A percentile compares a stretch with the other conserved stretches of the same genome.
Evolutionary conservation across 164 flowering plant genomes (phyloP).

Genomic region (Annona squamosa): DNA sequence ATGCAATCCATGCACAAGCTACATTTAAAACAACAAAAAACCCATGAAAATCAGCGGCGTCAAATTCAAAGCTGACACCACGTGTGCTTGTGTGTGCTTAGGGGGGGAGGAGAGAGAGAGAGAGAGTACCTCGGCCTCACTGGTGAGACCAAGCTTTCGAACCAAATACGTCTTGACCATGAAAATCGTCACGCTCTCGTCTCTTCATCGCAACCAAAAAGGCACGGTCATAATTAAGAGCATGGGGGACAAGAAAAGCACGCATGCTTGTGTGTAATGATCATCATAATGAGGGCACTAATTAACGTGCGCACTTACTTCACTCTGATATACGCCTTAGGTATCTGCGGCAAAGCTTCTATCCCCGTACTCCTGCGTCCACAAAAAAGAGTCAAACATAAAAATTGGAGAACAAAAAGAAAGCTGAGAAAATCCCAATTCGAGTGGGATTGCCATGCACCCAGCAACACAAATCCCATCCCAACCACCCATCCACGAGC

Average conservation of each 20-base stretch:
- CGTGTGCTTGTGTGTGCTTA: not conserved
- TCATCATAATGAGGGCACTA: not conserved
- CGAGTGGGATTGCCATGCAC: not conserved
- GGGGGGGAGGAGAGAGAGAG: not conserved
- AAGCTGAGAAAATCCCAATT: not conserved
- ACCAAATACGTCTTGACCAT: slow-evolving; percentile 33
- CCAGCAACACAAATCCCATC: not conserved
- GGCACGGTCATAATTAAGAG: not conserved
- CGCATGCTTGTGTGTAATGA: not conserved
- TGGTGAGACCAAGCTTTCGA: slow-evolving; percentile 33
- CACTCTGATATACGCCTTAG: slow-evolving; percentile 38
- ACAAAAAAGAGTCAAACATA: not conserved
- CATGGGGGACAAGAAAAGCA: not conserved
- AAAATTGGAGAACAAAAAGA: not conserved
- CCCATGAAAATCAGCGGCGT: too few species aligned
- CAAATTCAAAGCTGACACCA: not conserved
- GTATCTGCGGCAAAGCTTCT: slow-evolving; percentile 25
- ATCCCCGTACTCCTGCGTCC: slow-evolving; percentile 13
- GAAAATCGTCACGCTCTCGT: slow-evolving; percentile 29
- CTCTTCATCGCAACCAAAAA: slow-evolving; percentile 13
- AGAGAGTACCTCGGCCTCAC: slow-evolving; percentile 27
- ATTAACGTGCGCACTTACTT: slow-evolving; percentile 25
- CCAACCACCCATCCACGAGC: not conserved
- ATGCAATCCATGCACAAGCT: not conserved
- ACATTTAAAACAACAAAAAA: not conserved